phyloP scores from a whole-genome alignment of 805 yeast species.

The Metschnikowia cerradonensis region DNA sequence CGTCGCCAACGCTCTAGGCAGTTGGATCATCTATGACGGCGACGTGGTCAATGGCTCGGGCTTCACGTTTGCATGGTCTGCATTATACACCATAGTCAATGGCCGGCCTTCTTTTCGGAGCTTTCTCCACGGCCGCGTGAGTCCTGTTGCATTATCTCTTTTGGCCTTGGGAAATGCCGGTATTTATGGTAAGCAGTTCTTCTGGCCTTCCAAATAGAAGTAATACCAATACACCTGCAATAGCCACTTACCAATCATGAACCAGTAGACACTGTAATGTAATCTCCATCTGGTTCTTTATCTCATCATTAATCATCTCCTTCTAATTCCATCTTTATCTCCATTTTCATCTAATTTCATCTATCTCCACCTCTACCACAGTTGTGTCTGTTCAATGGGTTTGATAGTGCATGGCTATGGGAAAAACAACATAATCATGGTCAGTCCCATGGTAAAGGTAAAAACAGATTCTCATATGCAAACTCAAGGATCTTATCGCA shows the following conservation, averaged over 20 bases:
- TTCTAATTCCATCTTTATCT: too few relatives aligned
- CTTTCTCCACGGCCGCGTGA: slow-evolving; percentile 52
- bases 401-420: too few relatives aligned
- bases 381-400: too few relatives aligned
- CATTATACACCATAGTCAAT: slow-evolving; percentile 68
- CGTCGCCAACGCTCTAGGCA: slow-evolving; percentile 58
- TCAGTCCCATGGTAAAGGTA: slow-evolving; percentile 66
- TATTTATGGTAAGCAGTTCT: slow-evolving; percentile 67
- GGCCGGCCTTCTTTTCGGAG: slow-evolving; percentile 54
- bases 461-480: slow-evolving; percentile 51
- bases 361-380: too few relatives aligned
- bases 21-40: slow-evolving; percentile 72
- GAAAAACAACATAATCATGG: too few relatives aligned
- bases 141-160: slow-evolving; percentile 57
- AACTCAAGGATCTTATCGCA: slow-evolving; percentile 54
- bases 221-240: background rate
- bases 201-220: slow-evolving; percentile 34
- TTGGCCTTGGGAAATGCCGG: slow-evolving; percentile 60
- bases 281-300: too few relatives aligned
- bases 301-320: too few relatives aligned
- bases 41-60: slow-evolving; percentile 80
- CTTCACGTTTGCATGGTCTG: slow-evolving; percentile 75
- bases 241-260: background rate
- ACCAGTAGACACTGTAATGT: background rate
- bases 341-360: too few relatives aligned